These are phyloP conservation scores for Corynespora cassiicola DNA, from an alignment of 2,329 filamentous ascomycete genomes.

Conservation along the genomic window DNA sequence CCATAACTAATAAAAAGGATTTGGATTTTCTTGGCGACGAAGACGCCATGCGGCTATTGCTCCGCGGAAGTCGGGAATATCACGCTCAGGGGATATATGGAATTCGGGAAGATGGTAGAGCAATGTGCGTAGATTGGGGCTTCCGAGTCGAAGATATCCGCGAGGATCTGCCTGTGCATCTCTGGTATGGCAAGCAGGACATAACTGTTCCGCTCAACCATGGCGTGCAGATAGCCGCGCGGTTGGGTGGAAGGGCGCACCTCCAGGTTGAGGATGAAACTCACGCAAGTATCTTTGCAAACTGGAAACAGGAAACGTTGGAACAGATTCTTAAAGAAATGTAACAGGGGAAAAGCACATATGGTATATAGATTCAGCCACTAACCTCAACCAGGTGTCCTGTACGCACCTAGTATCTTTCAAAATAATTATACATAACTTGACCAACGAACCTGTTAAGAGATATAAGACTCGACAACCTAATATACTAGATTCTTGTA, in stretches of 20 bases:
- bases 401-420: too few species aligned
- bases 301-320: constrained; percentile 10
- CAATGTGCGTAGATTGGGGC: constrained; percentile 35
- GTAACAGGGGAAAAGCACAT: too few species aligned
- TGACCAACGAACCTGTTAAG: too few species aligned
- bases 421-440: too few species aligned
- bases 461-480: too few species aligned
- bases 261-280: constrained; percentile 43
- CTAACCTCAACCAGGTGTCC: too few species aligned
- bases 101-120: constrained; percentile 35
- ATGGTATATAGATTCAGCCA: too few species aligned
- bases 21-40: constrained; percentile 25
- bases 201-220: constrained; percentile 41
- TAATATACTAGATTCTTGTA: too few species aligned
- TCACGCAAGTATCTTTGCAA: constrained; percentile 28
- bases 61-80: constrained; percentile 26
- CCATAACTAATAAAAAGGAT: constrained; percentile 26
- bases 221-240: constrained; percentile 36
- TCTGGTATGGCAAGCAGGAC: constrained; percentile 48
- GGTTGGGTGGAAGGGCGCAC: constrained; percentile 36
- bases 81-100: constrained; percentile 40
- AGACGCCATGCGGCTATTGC: constrained; percentile 22
- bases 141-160: constrained; percentile 46
- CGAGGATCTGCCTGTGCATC: constrained; percentile 40
- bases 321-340: constrained; percentile 2